Evolutionary conservation across 495 filamentous ascomycete genomes (phyloP).

Genomic region (Mytilinidion resinicola): DNA sequence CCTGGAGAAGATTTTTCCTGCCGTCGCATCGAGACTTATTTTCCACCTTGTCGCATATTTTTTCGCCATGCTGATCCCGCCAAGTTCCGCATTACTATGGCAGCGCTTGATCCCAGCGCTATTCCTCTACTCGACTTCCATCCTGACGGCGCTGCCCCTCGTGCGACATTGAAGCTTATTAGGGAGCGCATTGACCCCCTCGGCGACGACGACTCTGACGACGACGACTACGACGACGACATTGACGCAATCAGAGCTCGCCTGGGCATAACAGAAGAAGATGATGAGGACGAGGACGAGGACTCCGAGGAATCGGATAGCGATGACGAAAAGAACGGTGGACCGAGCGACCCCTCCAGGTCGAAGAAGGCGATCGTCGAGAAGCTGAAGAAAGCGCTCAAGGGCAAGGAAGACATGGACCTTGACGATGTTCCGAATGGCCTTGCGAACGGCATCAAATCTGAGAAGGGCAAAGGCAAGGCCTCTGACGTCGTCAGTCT

Average conservation of each 20-base stretch:
- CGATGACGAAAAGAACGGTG: constrained; percentile 72
- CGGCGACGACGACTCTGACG: constrained; percentile 43
- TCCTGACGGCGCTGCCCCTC: constrained; percentile 55
- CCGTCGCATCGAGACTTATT: background rate
- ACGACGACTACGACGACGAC: constrained; percentile 55
- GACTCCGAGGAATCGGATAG: constrained; percentile 48
- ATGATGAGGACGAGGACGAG: constrained; percentile 55
- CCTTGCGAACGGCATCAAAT: constrained; percentile 46
- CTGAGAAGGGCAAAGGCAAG: constrained; percentile 75
- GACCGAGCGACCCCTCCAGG: constrained; percentile 83
- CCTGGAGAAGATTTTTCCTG: too few species aligned
- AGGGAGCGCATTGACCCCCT: constrained; percentile 52
- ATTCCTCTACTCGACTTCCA: constrained; percentile 51
- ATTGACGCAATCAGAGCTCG: constrained; percentile 55
- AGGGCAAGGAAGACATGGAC: constrained; percentile 57
- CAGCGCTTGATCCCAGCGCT: constrained; percentile 86
- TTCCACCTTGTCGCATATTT: too few species aligned
- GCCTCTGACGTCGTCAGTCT: constrained; percentile 43
- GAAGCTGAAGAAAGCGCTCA: constrained; percentile 40
- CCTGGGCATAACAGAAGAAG: constrained; percentile 34
- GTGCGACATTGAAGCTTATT: constrained; percentile 85
- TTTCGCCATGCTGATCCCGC: constrained; percentile 3
- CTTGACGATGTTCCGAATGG: constrained; percentile 56
- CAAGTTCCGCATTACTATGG: constrained; percentile 96
- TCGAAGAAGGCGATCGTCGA: constrained; percentile 72